Evolutionary conservation across 768 basidiomycete genomes (phyloP), one percentile per base, ranked within the genome.

Genomic region (Pisolithus sp.): DNA sequence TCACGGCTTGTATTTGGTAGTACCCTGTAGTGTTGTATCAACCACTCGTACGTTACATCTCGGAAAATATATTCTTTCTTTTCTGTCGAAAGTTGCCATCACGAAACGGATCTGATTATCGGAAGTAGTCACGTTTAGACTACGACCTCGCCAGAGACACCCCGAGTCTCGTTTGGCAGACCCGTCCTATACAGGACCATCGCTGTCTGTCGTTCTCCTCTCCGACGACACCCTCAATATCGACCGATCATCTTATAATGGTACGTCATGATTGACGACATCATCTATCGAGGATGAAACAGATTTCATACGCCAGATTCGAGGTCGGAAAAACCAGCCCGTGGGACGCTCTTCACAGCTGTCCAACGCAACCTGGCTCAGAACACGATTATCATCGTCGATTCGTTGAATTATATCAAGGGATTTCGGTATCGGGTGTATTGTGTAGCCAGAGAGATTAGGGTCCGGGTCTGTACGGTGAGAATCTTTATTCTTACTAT

Each of bases 351-450:
- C 18, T 92, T 95, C 66, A 82, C 93, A 1, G 81, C 89, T 1
- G 73, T 93, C 48, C 90, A 86, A 59, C 77, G 96, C 12, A 76
- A 79, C 31, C 76, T 98, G 57, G 75, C 78, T 20, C 66, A 69
- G 34, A 83, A 89, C 60, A 87, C 81, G 0, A 81, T 97, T 60
- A 76, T 96, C 52, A 88, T 98, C 57, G 78, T 93, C 54, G 96
- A 99, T 62, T 82, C 85, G 13, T 78, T 88, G 58, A 98, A 98
- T 64, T 97, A 99, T 69, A 97, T 98, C 77, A 98, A 98, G 66
- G 96, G 95, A 10, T 96, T 93, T 65, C 83, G 96, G 30, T 99
- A 99, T 69, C 96, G 98, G 67, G 84, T 99, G 73, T 95, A 97
- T 65, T 97, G 95, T 62, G 90, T 91, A 1, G 94, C 93, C 5